Evolutionary conservation across 1,284 basidiomycete genomes (phyloP).

Genomic region (Leccinum solheimii): DNA sequence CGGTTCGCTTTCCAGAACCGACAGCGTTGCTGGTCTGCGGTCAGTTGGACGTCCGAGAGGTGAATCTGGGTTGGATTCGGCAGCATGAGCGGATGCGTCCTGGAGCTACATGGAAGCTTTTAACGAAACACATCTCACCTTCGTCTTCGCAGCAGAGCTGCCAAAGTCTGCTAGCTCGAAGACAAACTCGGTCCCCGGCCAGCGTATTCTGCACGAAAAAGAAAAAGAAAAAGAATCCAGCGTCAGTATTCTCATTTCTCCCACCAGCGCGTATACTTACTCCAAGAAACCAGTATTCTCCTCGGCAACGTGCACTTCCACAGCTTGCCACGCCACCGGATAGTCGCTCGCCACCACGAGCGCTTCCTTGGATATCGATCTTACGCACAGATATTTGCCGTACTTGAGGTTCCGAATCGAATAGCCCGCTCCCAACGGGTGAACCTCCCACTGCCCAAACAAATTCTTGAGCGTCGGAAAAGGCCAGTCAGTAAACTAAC

Average conservation of each 20-base stretch:
- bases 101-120: background rate
- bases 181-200: slow-evolving; percentile 32
- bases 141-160: slow-evolving; percentile 32
- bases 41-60: slow-evolving; percentile 27
- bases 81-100: background rate
- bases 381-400: slow-evolving; percentile 34
- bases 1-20: slow-evolving; percentile 33
- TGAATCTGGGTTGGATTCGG: slow-evolving; percentile 15
- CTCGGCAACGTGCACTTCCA: slow-evolving; percentile 27
- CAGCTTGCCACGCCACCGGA: slow-evolving; percentile 31
- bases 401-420: slow-evolving; percentile 36
- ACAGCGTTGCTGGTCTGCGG: slow-evolving; percentile 29
- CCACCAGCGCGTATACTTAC: slow-evolving; percentile 13
- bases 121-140: slow-evolving; percentile 18
- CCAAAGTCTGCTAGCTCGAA: slow-evolving; percentile 30
- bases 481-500: background rate
- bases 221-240: background rate
- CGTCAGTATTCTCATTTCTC: background rate
- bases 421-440: slow-evolving; percentile 31
- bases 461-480: background rate
- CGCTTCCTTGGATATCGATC: slow-evolving; percentile 18
- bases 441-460: slow-evolving; percentile 29
- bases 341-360: slow-evolving; percentile 28
- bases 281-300: slow-evolving; percentile 34
- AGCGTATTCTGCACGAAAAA: slow-evolving; percentile 23